Percentiles rank a stretch among this genome's conserved stretches.
Evolutionary conservation across 129 eudicot species (phyloP).

Genomic region (carrot (Daucus carota)): DH1_v3.0 NC_030387.2:6166501-6167000

Average conservation of each 20-base stretch:
- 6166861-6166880: constrained; percentile 16
- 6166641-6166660: constrained; percentile 81
- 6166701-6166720: constrained; percentile 33
- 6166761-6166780: constrained; percentile 20
- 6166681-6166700: constrained; percentile 20
- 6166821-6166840: constrained; percentile 58
- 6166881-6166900: background rate
- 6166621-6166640: constrained; percentile 72
- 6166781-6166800: constrained; percentile 32
- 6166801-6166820: constrained; percentile 46
- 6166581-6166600: constrained; percentile 49
- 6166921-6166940: background rate
- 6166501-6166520: constrained; percentile 49
- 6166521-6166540: constrained; percentile 27
- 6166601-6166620: constrained; percentile 64
- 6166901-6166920: background rate
- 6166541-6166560: constrained; percentile 47
- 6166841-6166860: constrained; percentile 36
- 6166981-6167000: constrained; percentile 28
- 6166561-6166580: constrained; percentile 70
- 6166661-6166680: constrained; percentile 44
- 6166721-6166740: constrained; percentile 46
- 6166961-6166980: background rate
- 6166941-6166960: background rate
- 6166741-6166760: background rate